Base-by-base conservation (phyloP, 768 basidiomycete genomes). In the Ramaria rubella region DNA sequence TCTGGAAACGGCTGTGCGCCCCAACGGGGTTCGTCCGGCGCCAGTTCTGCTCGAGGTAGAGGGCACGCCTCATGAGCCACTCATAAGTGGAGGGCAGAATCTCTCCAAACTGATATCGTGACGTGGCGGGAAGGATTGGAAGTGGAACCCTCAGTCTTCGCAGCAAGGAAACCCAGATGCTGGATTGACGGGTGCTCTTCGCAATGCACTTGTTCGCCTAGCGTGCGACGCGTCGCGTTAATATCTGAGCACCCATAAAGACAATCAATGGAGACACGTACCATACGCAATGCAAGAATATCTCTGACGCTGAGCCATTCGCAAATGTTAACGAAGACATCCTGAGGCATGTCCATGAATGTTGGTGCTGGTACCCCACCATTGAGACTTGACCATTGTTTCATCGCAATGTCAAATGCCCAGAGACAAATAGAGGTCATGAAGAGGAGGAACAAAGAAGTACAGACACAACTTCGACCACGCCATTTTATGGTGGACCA, bases 11-110 rank as follows among this genome's bases (percentile, higher is more conserved):
- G 36, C 43, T 49, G 24, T 46, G 44, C 26, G 5, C 17, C 4
- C 30, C 29, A 24, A 51, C 30, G 15, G 49, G 49, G 21, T 36
- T 31, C 14, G 14, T 29, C 5, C 44, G 46, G 26, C 44, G 44
- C 55, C 55, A 56, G 6, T 56, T 56, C 24, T 46, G 44, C 33
- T 56, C 44, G 26, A 56, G 31, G 55, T 48, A 48, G 31, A 56
- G 43, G 15, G 44, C 31, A 5, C 55, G 42, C 15, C 17, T 34
- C 44, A 56, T 46, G 29, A 56, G 42, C 27, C 27, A 11, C 36
- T 56, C 55, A n/a, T 34, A 45, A 3, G 43, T 56, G 11, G 4
- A 14, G 4, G 43, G 43, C n/a, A 40, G n/a, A 11, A 45, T 45
- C n/a, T 15, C 12, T 26, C 42, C 55, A 26, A 56, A 34, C 7